A percentile compares a stretch with the other conserved stretches of the same genome.
phyloP scores from a whole-genome alignment of 2,329 filamentous ascomycete genomes.

The Fusarium sp. region DNA sequence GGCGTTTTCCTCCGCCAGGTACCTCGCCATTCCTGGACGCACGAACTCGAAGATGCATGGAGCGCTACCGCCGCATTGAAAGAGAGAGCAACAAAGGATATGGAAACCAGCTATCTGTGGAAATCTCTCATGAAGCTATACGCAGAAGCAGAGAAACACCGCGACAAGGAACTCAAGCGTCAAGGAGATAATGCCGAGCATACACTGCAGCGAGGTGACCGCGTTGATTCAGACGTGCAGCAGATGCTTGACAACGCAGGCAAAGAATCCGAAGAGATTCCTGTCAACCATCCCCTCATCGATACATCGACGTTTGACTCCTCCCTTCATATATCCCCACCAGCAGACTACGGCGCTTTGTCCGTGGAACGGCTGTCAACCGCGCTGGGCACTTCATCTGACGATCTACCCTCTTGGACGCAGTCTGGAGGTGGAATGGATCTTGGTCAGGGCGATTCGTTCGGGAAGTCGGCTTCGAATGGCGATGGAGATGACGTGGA shows the following conservation, averaged over 20 bases:
- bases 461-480: not conserved
- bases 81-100: slow-evolving; percentile 4
- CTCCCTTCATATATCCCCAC: slow-evolving; percentile 8
- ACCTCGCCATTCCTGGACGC: slow-evolving; percentile 38
- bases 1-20: slow-evolving; percentile 42
- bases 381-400: slow-evolving; percentile 8
- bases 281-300: slow-evolving; percentile 18
- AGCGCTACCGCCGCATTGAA: slow-evolving; percentile 19
- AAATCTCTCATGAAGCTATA: slow-evolving; percentile 27
- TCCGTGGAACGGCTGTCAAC: slow-evolving; percentile 18
- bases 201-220: not conserved
- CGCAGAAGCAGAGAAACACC: slow-evolving; percentile 18
- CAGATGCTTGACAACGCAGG: slow-evolving; percentile 14
- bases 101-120: slow-evolving; percentile 34
- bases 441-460: not conserved
- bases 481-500: slow-evolving; percentile 17
- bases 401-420: slow-evolving; percentile 27
- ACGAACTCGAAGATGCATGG: slow-evolving; percentile 44
- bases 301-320: slow-evolving; percentile 20
- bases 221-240: slow-evolving; percentile 5
- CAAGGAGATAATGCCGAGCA: slow-evolving; percentile 11
- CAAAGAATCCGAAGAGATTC: slow-evolving; percentile 3
- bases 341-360: not conserved
- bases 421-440: not conserved
- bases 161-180: slow-evolving; percentile 20